These are phyloP conservation scores for Pythium insidiosum DNA, from an alignment of 352 stramenopile genomes.

Conservation along the genomic window DNA sequence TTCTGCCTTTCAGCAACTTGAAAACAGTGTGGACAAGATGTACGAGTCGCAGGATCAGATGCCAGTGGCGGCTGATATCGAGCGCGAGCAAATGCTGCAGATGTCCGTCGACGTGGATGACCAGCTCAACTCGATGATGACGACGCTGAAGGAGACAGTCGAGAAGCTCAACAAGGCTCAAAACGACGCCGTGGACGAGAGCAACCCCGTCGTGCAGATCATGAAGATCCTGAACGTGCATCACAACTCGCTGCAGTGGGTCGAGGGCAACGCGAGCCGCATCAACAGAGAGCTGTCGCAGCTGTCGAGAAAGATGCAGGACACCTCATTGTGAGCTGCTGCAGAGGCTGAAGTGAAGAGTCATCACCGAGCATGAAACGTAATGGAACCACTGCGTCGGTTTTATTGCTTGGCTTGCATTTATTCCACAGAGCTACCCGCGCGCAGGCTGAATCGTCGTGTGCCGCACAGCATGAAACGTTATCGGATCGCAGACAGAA, in stretches of 20 bases:
- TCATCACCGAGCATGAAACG: too few species aligned
- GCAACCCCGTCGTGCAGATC: constrained; percentile 80
- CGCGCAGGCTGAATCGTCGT: too few species aligned
- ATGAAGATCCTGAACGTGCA: constrained; percentile 88
- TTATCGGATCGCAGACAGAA: too few species aligned
- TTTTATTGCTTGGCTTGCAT: too few species aligned
- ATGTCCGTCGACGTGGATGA: constrained; percentile 82
- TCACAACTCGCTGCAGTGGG: constrained; percentile 84
- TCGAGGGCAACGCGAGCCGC: constrained; percentile 59
- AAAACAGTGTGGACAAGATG: constrained; percentile 87
- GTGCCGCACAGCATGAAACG: too few species aligned
- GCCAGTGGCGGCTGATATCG: constrained; percentile 76
- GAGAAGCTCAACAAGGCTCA: constrained; percentile 83
- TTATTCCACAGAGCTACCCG: too few species aligned
- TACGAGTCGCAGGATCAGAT: constrained; percentile 83
- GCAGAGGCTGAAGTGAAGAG: too few species aligned
- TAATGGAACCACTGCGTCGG: too few species aligned
- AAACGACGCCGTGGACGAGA: constrained; percentile 56
- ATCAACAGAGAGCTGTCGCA: constrained; percentile 65
- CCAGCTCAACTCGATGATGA: constrained; percentile 83
- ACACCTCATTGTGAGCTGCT: constrained; percentile 49
- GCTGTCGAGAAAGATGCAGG: constrained; percentile 59
- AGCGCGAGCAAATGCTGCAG: constrained; percentile 81
- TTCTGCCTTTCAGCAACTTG: constrained; percentile 46
- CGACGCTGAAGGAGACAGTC: constrained; percentile 81